Evolutionary conservation across 148 eudicot genomes (phyloP), one percentile per base, ranked within the genome.

Genomic region (Dianthus caryophyllus): DNA sequence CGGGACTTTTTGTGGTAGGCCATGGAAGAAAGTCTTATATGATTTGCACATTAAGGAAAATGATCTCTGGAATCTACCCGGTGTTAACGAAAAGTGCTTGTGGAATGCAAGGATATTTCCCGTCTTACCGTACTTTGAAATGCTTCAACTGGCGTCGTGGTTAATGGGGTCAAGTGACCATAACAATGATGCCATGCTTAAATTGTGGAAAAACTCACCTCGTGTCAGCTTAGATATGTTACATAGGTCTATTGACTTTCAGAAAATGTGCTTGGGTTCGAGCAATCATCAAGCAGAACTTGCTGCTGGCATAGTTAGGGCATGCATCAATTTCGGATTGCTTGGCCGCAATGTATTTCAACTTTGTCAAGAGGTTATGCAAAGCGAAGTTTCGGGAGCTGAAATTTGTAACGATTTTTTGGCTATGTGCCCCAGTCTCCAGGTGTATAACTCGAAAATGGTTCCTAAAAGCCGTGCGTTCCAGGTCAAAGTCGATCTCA

Each of bases 1-100:
- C 51, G 99, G 99, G 47, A 90, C 93, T 44, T 94, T 94, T 71
- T 94, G 99, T 81, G 99, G 97, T 64, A 88, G 82, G 82, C 99
- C 97, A 31, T 94, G 97, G 97, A 73, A 78, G 77, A 94, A 84
- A 74, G 87, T 94, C 48, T 71, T 94, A 55, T 33, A 44, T 75
- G 99, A 94, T 82, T 79, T 90, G 58, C 77, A 72, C 60, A 82
- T 94, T 74, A 81, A 82, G 63, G 89, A 88, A 74, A 73, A 48
- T 74, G 99, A 94, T 69, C 73, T 94, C 48, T 94, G 97, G 99
- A 71, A 68, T 67, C 48, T 70, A 50, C 63, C 65, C 29, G 71
- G 56, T 44, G 38, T 66, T 43, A 69, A 66, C 46, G 96, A 87
- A 53, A 86, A 82, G 65, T 94, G 97, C 80, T 86, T 94, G 75